These are phyloP conservation scores for Thalia dealbata DNA, from an alignment of 176 grass and related monocot genomes.

Conservation along the genomic window DNA sequence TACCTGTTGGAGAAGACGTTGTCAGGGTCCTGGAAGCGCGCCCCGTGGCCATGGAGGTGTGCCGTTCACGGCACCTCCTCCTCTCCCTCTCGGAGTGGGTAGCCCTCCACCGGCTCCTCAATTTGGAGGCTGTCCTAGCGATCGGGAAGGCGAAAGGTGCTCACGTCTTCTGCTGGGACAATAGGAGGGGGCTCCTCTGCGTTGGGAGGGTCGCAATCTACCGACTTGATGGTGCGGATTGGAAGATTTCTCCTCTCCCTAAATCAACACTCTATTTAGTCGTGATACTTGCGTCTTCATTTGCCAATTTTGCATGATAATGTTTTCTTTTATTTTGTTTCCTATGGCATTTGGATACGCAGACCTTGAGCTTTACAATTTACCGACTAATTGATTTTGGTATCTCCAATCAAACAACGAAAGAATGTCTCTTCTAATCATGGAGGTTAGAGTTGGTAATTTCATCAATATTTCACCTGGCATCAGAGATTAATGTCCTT, in stretches of 20 bases:
- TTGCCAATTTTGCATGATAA: neutral
- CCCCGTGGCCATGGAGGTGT: constrained; percentile 75
- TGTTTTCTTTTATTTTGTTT: too few relatives aligned
- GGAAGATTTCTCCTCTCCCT: neutral
- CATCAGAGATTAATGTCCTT: neutral
- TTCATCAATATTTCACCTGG: neutral
- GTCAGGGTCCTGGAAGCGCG: constrained; percentile 52
- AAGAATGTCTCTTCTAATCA: neutral
- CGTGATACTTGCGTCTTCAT: neutral
- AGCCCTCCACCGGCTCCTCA: constrained; percentile 74
- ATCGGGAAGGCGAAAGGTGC: constrained; percentile 85
- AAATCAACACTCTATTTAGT: neutral
- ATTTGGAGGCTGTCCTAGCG: constrained; percentile 68
- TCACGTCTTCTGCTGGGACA: constrained; percentile 78
- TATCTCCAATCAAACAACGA: too few relatives aligned
- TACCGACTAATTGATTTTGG: neutral
- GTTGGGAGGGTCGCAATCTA: constrained; percentile 77
- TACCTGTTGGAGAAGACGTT: constrained; percentile 61
- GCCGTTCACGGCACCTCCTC: constrained; percentile 62
- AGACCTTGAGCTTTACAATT: neutral
- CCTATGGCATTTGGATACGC: too few relatives aligned
- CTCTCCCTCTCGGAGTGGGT: constrained; percentile 87
- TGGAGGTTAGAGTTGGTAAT: neutral
- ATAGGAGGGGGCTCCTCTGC: constrained; percentile 59
- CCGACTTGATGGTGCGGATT: constrained; percentile 69